Conservation (phyloP, 1,139 yeast genomes). For the Kazachstania sp. region DNA sequence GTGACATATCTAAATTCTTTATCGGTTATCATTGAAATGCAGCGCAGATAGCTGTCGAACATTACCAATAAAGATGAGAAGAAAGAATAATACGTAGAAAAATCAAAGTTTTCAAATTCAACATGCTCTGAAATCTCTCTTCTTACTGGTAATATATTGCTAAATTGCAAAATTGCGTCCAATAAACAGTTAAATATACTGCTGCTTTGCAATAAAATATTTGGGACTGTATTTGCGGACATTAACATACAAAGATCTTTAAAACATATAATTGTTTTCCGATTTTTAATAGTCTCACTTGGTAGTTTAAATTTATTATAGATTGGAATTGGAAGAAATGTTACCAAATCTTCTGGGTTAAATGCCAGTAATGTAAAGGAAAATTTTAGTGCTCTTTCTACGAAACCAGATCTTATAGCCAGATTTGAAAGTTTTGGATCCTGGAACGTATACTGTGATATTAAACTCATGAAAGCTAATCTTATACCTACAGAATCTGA, state of each 20-base stretch:
- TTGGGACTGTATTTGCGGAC: conserved; percentile 55
- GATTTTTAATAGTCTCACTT: conserved; percentile 53
- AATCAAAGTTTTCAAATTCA: conserved; percentile 83
- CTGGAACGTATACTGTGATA: conserved; percentile 83
- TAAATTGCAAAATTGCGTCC: conserved; percentile 61
- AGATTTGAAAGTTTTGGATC: conserved; percentile 72
- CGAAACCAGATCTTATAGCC: conserved; percentile 52
- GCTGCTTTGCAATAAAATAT: conserved; percentile 35
- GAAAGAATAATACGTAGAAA: conserved; percentile 69
- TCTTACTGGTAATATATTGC: conserved; percentile 67
- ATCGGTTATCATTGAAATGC: conserved; percentile 22
- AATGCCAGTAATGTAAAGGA: conserved; percentile 52
- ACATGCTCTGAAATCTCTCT: conserved; percentile 79
- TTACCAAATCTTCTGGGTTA: conserved; percentile 55
- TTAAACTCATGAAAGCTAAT: conserved; percentile 57
- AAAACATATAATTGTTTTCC: conserved; percentile 79
- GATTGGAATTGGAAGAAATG: conserved; percentile 50
- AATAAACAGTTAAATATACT: conserved; percentile 39
- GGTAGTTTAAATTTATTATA: conserved; percentile 39
- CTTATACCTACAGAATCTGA: conserved; percentile 75
- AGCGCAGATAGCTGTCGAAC: conserved; percentile 41
- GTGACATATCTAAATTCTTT: conserved; percentile 12
- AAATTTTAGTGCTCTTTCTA: conserved; percentile 24
- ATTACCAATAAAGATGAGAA: conserved; percentile 55
- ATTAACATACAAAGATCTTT: conserved; percentile 76